Evolutionary conservation across 257 asterid genomes (phyloP).

Genomic region (Lantana camara): DNA sequence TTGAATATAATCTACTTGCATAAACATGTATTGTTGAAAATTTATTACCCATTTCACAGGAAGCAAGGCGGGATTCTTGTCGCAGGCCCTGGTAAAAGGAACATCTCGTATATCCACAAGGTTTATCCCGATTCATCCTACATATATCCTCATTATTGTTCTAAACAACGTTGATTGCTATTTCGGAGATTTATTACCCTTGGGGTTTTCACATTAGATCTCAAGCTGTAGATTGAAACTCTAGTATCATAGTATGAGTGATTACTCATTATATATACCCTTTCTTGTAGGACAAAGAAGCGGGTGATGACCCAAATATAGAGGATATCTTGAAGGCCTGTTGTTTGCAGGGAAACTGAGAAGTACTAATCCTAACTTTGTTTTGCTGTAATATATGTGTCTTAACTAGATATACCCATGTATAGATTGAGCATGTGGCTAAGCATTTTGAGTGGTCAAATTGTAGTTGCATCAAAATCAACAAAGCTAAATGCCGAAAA

Average conservation of each 20-base stretch:
- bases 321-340: constrained; percentile 76
- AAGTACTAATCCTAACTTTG: neutral
- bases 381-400: constrained; percentile 18
- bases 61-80: constrained; percentile 92
- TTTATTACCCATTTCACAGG: constrained; percentile 50
- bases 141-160: constrained; percentile 41
- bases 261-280: neutral
- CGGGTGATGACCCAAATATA: constrained; percentile 85
- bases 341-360: constrained; percentile 50
- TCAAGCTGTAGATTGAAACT: neutral
- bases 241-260: neutral
- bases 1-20: too few relatives aligned
- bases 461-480: too few relatives aligned
- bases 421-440: neutral
- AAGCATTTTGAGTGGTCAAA: too few relatives aligned
- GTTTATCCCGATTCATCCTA: constrained; percentile 38
- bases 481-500: too few relatives aligned
- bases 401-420: neutral
- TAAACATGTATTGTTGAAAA: constrained; percentile 14
- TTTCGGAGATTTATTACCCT: neutral
- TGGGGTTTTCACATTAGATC: neutral
- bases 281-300: constrained; percentile 79
- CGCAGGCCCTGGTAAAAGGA: constrained; percentile 91
- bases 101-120: constrained; percentile 80
- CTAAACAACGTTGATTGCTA: neutral